Evolutionary conservation across 129 eudicot species (phyloP).

Genomic region (Silybum marianum): DNA sequence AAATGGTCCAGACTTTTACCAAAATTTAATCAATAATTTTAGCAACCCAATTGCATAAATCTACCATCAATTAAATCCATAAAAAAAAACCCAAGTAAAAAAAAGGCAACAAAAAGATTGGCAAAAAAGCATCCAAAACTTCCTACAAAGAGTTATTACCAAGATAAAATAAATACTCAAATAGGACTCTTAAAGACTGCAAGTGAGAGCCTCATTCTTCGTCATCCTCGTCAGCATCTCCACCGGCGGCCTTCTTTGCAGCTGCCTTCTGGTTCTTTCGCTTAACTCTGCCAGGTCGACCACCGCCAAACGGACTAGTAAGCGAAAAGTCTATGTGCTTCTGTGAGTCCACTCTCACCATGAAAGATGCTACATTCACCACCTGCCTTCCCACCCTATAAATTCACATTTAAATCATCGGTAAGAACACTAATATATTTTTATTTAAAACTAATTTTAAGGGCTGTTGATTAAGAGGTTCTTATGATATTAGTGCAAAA

Average conservation of each 20-base stretch:
- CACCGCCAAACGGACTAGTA: constrained; percentile 76
- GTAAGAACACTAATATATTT: no score
- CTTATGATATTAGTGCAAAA: no score
- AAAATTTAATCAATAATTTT: neutral
- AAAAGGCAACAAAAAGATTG: constrained; percentile 3
- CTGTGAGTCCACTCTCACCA: constrained; percentile 73
- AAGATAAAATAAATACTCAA: constrained; percentile 4
- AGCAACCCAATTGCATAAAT: neutral
- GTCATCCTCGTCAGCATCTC: constrained; percentile 70
- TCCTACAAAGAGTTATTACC: constrained; percentile 28
- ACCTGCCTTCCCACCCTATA: constrained; percentile 78
- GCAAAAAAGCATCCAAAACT: constrained; percentile 36
- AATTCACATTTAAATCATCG: no score
- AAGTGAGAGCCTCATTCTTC: constrained; percentile 45
- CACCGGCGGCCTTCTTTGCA: constrained; percentile 77
- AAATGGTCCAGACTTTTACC: no score
- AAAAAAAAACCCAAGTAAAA: constrained; percentile 5
- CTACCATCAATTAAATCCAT: neutral
- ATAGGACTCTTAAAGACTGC: neutral
- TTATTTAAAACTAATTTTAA: no score
- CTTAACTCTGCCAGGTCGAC: constrained; percentile 78
- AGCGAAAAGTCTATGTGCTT: constrained; percentile 73
- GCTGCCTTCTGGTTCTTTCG: constrained; percentile 74
- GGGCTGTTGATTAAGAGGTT: no score
- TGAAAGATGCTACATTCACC: constrained; percentile 69